Conservation (phyloP, 352 stramenopile species). For the Halophytophthora polymorphica region DNA sequence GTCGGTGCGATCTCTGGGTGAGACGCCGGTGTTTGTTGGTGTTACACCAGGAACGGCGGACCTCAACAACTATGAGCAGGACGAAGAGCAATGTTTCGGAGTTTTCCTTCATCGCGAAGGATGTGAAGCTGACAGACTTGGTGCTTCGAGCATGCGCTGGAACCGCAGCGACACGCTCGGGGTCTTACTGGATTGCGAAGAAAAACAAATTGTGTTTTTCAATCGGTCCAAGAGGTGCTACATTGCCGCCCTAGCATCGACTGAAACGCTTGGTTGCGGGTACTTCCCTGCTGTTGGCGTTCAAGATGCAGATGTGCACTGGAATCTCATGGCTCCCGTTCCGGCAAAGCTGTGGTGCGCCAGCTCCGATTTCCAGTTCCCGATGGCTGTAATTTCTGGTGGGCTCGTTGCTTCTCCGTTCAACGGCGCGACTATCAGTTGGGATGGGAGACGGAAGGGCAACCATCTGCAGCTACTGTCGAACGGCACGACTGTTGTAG, state of each 20-base stretch:
- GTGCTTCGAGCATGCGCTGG: conserved; percentile 27
- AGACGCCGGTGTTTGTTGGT: conserved; percentile 71
- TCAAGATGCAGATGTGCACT: conserved; percentile 54
- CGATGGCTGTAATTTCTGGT: conserved; percentile 55
- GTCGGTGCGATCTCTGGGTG: conserved; percentile 41
- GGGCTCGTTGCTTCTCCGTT: conserved; percentile 57
- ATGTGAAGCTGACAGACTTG: conserved; percentile 11
- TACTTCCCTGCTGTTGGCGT: conserved; percentile 63
- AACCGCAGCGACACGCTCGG: conserved; percentile 36
- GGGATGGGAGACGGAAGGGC: conserved; percentile 59
- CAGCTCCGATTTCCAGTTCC: conserved; percentile 51
- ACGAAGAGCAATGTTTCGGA: conserved; percentile 18
- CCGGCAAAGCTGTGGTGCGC: conserved; percentile 62
- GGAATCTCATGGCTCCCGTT: conserved; percentile 54
- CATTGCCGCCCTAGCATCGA: conserved; percentile 22
- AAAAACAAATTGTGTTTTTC: conserved; percentile 66
- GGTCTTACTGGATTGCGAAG: conserved; percentile 62
- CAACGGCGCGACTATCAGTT: conserved; percentile 56
- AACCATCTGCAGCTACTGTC: conserved; percentile 40
- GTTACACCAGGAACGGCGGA: conserved; percentile 50
- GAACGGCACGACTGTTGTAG: conserved; percentile 52
- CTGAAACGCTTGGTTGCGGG: conserved; percentile 15
- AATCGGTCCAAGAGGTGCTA: conserved; percentile 31
- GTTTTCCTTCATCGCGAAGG: conserved; percentile 43
- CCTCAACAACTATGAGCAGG: conserved; percentile 42